phyloP scores from a whole-genome alignment of 2,329 filamentous ascomycete species.

The Pezicula neosporulosa region DNA sequence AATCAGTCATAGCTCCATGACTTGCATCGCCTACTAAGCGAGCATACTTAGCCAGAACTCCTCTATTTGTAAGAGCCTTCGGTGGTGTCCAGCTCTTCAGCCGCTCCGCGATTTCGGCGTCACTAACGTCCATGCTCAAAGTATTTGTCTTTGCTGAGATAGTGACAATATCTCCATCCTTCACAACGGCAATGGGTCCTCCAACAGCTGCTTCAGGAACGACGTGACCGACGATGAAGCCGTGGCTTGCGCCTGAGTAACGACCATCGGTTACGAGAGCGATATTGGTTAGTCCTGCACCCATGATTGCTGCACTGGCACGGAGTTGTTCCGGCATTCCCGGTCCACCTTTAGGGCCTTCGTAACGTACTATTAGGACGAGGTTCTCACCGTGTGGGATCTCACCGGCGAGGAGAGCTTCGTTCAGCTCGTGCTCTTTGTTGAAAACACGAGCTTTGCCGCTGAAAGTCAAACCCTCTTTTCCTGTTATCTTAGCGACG shows the following conservation, averaged over 20 bases:
- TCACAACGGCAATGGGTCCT: slow-evolving; percentile 81
- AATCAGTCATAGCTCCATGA: slow-evolving; percentile 85
- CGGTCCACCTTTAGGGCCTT: slow-evolving; percentile 88
- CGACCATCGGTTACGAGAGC: slow-evolving; percentile 90
- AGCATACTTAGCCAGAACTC: slow-evolving; percentile 87
- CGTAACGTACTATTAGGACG: slow-evolving; percentile 87
- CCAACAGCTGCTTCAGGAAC: slow-evolving; percentile 87
- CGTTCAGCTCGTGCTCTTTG: slow-evolving; percentile 77
- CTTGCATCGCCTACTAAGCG: slow-evolving; percentile 85
- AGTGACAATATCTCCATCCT: slow-evolving; percentile 76
- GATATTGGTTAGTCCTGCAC: slow-evolving; percentile 80
- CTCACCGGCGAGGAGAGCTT: slow-evolving; percentile 65
- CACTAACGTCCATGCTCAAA: slow-evolving; percentile 63
- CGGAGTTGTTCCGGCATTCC: slow-evolving; percentile 96
- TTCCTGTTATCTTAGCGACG: slow-evolving; percentile 95
- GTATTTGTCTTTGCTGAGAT: slow-evolving; percentile 80
- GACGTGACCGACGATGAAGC: slow-evolving; percentile 92
- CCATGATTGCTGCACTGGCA: slow-evolving; percentile 87
- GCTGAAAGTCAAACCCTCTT: slow-evolving; percentile 80
- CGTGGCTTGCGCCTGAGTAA: slow-evolving; percentile 84
- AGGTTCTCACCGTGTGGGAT: slow-evolving; percentile 76
- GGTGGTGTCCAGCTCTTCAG: slow-evolving; percentile 68
- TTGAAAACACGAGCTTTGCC: slow-evolving; percentile 83
- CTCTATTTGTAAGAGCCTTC: slow-evolving; percentile 69
- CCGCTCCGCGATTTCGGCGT: slow-evolving; percentile 65